phyloP scores from a whole-genome alignment of 106 monocot species.

The Dendrobium officinale region DNA sequence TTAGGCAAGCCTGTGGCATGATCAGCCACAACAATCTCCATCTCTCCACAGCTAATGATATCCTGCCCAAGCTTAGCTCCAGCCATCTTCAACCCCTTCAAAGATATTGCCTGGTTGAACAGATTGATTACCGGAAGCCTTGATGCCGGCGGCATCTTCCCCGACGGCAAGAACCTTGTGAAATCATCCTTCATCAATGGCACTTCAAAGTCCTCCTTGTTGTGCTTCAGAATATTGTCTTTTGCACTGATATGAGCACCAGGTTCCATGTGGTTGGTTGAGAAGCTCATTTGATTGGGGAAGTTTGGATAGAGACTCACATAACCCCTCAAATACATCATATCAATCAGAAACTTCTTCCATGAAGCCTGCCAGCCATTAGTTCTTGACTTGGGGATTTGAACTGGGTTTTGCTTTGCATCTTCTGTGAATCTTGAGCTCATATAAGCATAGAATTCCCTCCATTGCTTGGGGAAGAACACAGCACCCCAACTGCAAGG shows the following conservation, averaged over 20 bases:
- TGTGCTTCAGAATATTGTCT: slow-evolving; percentile 79
- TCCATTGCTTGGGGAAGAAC: slow-evolving; percentile 99
- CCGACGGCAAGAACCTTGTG: slow-evolving; percentile 48
- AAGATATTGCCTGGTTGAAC: slow-evolving; percentile 74
- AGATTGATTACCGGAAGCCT: slow-evolving; percentile 79
- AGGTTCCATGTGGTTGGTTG: slow-evolving; percentile 99
- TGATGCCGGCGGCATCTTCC: slow-evolving; percentile 76
- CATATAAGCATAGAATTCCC: slow-evolving; percentile 99
- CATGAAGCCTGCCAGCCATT: slow-evolving; percentile 96
- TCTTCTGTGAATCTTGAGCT: slow-evolving; percentile 65
- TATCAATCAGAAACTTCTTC: slow-evolving; percentile 95
- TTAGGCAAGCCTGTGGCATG: slow-evolving; percentile 73
- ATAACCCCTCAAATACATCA: slow-evolving; percentile 95
- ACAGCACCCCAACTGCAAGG: slow-evolving; percentile 99
- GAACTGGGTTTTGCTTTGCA: slow-evolving; percentile 82
- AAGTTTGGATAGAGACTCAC: slow-evolving; percentile 95
- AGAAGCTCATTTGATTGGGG: slow-evolving; percentile 86
- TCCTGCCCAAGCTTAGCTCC: slow-evolving; percentile 91
- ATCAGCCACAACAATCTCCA: slow-evolving; percentile 64
- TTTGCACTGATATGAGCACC: slow-evolving; percentile 95
- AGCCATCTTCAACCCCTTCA: slow-evolving; percentile 76
- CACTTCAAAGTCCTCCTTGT: slow-evolving; percentile 90
- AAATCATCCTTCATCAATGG: slow-evolving; percentile 80
- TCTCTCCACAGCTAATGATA: slow-evolving; percentile 48
- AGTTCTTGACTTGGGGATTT: slow-evolving; percentile 85